Evolutionary conservation across 2,329 filamentous ascomycete genomes (phyloP).

Genomic region (Penicillium concentricum): DNA sequence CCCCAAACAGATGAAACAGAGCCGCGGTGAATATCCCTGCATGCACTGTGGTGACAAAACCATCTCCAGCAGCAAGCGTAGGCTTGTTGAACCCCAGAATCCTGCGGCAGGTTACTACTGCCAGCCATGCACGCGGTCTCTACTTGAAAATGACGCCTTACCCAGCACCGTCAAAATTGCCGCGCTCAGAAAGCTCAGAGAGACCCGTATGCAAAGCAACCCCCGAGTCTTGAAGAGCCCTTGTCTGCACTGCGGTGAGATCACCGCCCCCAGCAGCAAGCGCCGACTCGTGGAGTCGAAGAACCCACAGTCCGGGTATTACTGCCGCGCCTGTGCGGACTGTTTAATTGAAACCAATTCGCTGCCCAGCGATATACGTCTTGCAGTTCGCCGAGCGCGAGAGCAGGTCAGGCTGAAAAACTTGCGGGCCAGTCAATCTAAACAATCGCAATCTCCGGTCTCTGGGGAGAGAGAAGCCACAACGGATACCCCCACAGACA

Average conservation of each 20-base stretch:
- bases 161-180: background rate
- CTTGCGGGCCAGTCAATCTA: background rate
- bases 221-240: background rate
- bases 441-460: background rate
- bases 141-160: constrained; percentile 2
- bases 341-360: background rate
- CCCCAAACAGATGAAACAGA: constrained; percentile 2
- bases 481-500: background rate
- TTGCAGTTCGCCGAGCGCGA: constrained; percentile 1
- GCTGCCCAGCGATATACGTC: background rate
- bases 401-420: constrained; percentile 2
- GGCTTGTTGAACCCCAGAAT: constrained; percentile 1
- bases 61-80: constrained; percentile 4
- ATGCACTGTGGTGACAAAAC: constrained; percentile 5
- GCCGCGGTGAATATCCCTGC: constrained; percentile 4
- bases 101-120: constrained; percentile 8
- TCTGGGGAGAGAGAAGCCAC: background rate
- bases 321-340: constrained; percentile 5
- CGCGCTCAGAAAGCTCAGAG: background rate
- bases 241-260: constrained; percentile 4
- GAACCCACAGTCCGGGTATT: constrained; percentile 1
- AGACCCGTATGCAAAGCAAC: background rate
- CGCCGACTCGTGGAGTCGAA: constrained; percentile 2
- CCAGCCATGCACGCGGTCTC: constrained; percentile 1
- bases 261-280: constrained; percentile 4